Percentiles rank a stretch among this genome's conserved stretches.
phyloP scores from a whole-genome alignment of 352 stramenopile species.

The Phytopythium oedochilum region DNA sequence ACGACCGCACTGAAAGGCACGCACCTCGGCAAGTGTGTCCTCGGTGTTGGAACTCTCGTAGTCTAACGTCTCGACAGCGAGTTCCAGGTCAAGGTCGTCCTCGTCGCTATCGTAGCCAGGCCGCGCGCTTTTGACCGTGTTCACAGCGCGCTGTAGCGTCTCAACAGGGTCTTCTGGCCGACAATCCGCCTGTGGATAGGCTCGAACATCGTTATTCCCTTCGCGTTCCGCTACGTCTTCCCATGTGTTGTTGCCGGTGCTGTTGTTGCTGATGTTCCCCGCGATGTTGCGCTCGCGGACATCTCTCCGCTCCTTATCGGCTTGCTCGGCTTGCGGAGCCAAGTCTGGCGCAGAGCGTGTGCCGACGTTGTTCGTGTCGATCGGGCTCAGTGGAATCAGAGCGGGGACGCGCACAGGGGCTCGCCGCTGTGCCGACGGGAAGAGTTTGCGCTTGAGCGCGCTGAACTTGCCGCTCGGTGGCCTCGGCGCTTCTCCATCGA shows the following conservation, averaged over 20 bases:
- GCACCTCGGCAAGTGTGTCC: slow-evolving; percentile 37
- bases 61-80: slow-evolving; percentile 26
- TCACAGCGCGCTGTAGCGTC: not conserved
- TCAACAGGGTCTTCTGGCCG: not conserved
- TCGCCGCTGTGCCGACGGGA: slow-evolving; percentile 42
- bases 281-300: too few relatives aligned
- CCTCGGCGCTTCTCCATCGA: not conserved
- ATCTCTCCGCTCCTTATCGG: too few relatives aligned
- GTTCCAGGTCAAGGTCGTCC: slow-evolving; percentile 33
- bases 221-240: too few relatives aligned
- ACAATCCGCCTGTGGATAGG: not conserved
- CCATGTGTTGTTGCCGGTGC: not conserved
- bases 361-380: slow-evolving; percentile 4
- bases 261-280: too few relatives aligned
- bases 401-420: slow-evolving; percentile 35
- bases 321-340: not conserved
- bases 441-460: slow-evolving; percentile 50
- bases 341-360: not conserved
- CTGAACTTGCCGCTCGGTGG: slow-evolving; percentile 27
- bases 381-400: slow-evolving; percentile 35
- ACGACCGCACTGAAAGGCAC: not conserved
- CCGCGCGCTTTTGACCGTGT: not conserved
- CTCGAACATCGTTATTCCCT: not conserved
- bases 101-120: slow-evolving; percentile 17
- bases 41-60: slow-evolving; percentile 22